These are phyloP conservation scores for Serpula lacrymans DNA, from an alignment of 768 basidiomycete genomes.

Conservation along the genomic window DNA sequence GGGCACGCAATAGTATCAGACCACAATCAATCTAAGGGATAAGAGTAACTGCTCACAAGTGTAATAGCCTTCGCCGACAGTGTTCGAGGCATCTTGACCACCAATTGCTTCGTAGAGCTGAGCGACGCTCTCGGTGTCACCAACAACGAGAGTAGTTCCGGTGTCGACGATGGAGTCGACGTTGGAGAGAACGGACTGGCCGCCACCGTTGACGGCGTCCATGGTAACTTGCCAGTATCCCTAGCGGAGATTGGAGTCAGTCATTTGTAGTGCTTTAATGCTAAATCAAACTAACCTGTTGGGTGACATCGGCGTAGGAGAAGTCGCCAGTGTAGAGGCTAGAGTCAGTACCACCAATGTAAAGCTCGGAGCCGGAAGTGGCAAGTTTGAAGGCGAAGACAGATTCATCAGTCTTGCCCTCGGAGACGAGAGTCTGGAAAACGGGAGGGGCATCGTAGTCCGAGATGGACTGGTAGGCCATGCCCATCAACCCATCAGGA, in stretches of 20 bases:
- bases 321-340: constrained; percentile 43
- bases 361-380: constrained; percentile 39
- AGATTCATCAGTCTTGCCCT: constrained; percentile 27
- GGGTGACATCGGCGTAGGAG: constrained; percentile 23
- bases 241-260: constrained; percentile 4
- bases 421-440: constrained; percentile 38
- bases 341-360: constrained; percentile 48
- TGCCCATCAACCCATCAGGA: constrained; percentile 31
- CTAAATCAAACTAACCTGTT: constrained; percentile 4
- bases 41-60: constrained; percentile 21
- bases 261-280: background rate
- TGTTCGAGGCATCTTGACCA: constrained; percentile 13
- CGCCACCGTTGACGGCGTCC: constrained; percentile 4
- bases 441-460: constrained; percentile 29
- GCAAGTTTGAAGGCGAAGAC: constrained; percentile 50
- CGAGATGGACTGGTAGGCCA: constrained; percentile 41
- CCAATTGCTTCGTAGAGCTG: constrained; percentile 17
- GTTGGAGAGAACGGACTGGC: constrained; percentile 2
- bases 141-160: constrained; percentile 13
- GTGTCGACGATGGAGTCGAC: constrained; percentile 15
- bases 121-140: constrained; percentile 4
- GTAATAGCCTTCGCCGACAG: constrained; percentile 27
- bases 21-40: background rate
- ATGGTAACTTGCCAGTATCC: constrained; percentile 18
- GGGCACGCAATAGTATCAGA: background rate